Conservation (phyloP, 208 protist genomes). For the Leishmania gerbilli region DNA sequence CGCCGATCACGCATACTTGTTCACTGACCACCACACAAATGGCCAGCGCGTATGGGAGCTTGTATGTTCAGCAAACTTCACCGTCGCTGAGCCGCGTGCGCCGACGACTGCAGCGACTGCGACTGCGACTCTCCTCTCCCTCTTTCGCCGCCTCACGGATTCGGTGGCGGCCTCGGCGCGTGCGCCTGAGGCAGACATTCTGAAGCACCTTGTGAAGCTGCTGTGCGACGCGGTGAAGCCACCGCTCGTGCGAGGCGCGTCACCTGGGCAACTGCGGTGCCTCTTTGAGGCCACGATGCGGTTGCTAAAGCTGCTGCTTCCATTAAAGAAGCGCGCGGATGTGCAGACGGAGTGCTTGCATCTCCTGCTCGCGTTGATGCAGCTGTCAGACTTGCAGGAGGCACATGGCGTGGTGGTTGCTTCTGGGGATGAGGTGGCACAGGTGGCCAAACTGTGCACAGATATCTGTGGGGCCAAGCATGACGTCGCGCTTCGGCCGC, state of each 20-base stretch:
- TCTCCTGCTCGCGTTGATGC: slow-evolving; percentile 31
- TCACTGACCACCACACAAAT: not conserved
- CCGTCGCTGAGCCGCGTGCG: not conserved
- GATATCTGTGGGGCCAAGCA: slow-evolving; percentile 12
- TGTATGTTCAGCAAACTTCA: not conserved
- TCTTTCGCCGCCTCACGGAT: slow-evolving; percentile 4
- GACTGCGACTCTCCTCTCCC: slow-evolving; percentile 1
- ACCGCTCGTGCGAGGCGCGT: slow-evolving; percentile 8
- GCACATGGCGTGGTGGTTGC: slow-evolving; percentile 4
- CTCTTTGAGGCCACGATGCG: slow-evolving; percentile 14
- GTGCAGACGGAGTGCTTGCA: slow-evolving; percentile 37
- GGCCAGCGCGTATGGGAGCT: slow-evolving; percentile 15
- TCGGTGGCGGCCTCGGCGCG: not conserved
- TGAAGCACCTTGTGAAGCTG: slow-evolving; percentile 6
- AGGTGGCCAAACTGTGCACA: slow-evolving; percentile 33
- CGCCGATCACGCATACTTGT: slow-evolving; percentile 7
- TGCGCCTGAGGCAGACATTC: slow-evolving; percentile 3
- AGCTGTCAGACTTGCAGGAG: not conserved
- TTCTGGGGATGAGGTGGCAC: slow-evolving; percentile 11
- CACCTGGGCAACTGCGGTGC: slow-evolving; percentile 9
- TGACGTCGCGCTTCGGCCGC: slow-evolving; percentile 15
- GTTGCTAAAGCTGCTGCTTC: slow-evolving; percentile 26
- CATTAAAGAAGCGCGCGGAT: slow-evolving; percentile 27
- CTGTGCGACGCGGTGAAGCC: slow-evolving; percentile 13
- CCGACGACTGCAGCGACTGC: not conserved